These are phyloP conservation scores for Orbilia javanica DNA, from an alignment of 2,329 filamentous ascomycete species.

Conservation along the genomic window DNA sequence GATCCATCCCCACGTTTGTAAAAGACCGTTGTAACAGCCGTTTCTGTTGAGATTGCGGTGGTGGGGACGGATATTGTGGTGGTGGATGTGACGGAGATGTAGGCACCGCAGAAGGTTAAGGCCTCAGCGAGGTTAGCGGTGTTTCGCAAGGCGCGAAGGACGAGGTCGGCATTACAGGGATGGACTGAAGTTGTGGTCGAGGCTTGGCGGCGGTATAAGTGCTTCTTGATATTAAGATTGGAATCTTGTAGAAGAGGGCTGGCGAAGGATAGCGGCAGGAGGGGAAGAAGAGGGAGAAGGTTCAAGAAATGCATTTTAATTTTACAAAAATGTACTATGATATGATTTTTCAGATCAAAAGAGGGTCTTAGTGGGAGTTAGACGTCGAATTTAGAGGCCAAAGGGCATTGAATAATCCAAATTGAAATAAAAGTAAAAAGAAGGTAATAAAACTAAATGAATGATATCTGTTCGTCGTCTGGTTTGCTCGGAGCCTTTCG, in stretches of 20 bases:
- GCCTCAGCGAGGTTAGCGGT: not conserved
- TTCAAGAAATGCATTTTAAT: too few species aligned
- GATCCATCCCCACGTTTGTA: not conserved
- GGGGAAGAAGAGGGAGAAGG: not conserved
- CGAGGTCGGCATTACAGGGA: conserved; percentile 8
- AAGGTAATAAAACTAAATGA: not conserved
- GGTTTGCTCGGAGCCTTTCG: not conserved
- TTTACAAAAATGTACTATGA: too few species aligned
- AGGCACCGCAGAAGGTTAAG: conserved; percentile 5
- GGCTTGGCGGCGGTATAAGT: not conserved
- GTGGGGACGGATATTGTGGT: conserved; percentile 6
- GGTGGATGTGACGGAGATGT: not conserved
- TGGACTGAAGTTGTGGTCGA: not conserved
- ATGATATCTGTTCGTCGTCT: not conserved
- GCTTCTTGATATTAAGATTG: not conserved
- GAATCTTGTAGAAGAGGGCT: not conserved
- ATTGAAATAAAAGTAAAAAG: not conserved
- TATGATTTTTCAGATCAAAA: too few species aligned
- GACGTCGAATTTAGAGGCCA: too few species aligned
- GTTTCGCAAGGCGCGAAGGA: conserved; percentile 16
- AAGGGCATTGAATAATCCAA: too few species aligned
- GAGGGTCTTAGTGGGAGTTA: too few species aligned
- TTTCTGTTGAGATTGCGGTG: not conserved
- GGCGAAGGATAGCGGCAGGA: not conserved
- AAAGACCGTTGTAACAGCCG: not conserved